These are phyloP conservation scores for Alternaria ethzedia DNA, from an alignment of 2,329 filamentous ascomycete genomes.

Conservation along the genomic window DNA sequence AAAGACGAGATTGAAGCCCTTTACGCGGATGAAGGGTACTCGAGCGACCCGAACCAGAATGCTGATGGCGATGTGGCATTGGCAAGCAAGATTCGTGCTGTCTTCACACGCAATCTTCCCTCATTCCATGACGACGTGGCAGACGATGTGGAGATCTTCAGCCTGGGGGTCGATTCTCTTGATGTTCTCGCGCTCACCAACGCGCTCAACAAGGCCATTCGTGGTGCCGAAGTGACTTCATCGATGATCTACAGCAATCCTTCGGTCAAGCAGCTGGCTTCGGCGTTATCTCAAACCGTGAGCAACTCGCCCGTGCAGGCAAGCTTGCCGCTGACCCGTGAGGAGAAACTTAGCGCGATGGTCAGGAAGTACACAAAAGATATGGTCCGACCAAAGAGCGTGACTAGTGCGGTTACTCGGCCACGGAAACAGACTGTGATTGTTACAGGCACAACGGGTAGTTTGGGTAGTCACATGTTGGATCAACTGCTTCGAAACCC, in stretches of 20 bases:
- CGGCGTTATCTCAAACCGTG: neutral
- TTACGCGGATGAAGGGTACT: constrained; percentile 16
- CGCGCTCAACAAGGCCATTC: neutral
- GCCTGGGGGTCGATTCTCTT: constrained; percentile 1
- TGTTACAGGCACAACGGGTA: constrained; percentile 34
- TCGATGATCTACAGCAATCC: constrained; percentile 2
- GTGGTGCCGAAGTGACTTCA: neutral
- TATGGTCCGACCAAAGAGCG: neutral
- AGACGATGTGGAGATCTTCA: neutral
- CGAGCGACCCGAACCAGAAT: neutral
- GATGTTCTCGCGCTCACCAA: constrained; percentile 4
- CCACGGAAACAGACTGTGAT: constrained; percentile 14
- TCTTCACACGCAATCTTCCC: neutral
- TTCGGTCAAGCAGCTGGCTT: neutral
- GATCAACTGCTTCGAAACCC: constrained; percentile 22
- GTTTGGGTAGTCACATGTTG: constrained; percentile 30
- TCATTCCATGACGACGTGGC: neutral
- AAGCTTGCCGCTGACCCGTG: neutral
- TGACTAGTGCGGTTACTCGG: no score
- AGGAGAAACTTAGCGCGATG: neutral
- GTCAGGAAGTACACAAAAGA: neutral
- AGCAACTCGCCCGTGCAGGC: neutral
- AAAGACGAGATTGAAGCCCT: constrained; percentile 30
- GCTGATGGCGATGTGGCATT: neutral
- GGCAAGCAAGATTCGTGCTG: neutral